Conservation (phyloP, 352 stramenopile genomes). For the Phytophthora pisi region DNA sequence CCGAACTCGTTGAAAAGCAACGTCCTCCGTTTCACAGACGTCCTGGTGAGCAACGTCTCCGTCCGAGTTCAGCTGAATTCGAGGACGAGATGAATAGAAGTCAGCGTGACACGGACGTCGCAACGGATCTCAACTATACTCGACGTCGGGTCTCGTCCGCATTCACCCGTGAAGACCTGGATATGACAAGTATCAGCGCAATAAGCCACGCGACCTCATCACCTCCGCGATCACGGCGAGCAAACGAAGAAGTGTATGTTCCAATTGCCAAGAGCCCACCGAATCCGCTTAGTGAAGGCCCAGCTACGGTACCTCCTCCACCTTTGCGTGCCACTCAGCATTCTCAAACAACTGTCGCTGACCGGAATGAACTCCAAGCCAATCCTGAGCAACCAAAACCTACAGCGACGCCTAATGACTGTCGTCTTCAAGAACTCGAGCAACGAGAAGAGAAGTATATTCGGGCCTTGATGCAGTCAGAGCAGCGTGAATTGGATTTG, state of each 20-base stretch:
- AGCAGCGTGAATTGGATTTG: conserved; percentile 76
- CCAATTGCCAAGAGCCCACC: conserved; percentile 15
- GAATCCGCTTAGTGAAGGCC: conserved; percentile 3
- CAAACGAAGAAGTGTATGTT: conserved; percentile 11
- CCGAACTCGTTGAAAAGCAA: conserved; percentile 20
- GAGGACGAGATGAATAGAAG: conserved; percentile 9
- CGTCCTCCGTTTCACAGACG: conserved; percentile 4
- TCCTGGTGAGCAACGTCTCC: conserved; percentile 2
- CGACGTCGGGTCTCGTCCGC: conserved; percentile 28
- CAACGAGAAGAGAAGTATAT: conserved; percentile 79
- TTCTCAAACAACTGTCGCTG: background rate
- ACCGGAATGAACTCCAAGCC: background rate
- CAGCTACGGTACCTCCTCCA: background rate
- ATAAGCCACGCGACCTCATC: conserved; percentile 28
- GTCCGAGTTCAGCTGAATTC: conserved; percentile 10
- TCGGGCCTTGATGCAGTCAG: conserved; percentile 73
- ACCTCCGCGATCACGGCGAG: background rate
- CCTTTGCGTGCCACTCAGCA: background rate
- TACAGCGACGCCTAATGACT: conserved; percentile 11
- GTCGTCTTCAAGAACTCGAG: conserved; percentile 59
- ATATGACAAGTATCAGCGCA: conserved; percentile 37
- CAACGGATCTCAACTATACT: conserved; percentile 26
- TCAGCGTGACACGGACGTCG: conserved; percentile 6
- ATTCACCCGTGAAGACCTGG: conserved; percentile 33
- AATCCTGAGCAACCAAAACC: conserved; percentile 1